Conservation (phyloP, 495 filamentous ascomycete genomes). For the Staphylotrichum longicolle region DNA sequence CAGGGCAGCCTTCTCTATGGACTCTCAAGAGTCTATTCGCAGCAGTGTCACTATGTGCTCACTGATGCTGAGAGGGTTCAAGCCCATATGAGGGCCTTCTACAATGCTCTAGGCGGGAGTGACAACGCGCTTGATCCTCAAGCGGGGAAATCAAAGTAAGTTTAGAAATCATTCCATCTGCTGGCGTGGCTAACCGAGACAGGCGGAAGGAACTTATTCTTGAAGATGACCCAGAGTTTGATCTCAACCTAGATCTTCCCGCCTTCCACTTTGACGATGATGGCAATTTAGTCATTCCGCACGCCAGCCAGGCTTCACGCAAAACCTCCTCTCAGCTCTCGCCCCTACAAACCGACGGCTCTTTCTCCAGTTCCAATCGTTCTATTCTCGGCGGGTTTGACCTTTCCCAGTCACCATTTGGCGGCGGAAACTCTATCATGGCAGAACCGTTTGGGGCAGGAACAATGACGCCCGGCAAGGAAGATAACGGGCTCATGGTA, state of each 20-base stretch:
- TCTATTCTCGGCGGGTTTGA: constrained; percentile 27
- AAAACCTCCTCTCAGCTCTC: constrained; percentile 51
- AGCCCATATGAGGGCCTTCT: constrained; percentile 63
- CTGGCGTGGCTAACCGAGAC: constrained; percentile 15
- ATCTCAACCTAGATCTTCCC: constrained; percentile 39
- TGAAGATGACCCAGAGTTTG: constrained; percentile 81
- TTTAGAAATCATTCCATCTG: background rate
- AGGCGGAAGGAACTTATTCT: constrained; percentile 80
- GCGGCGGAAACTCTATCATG: constrained; percentile 6
- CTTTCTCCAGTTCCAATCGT: constrained; percentile 20
- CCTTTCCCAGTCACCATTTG: constrained; percentile 25
- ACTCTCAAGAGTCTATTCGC: constrained; percentile 75
- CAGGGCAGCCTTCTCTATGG: constrained; percentile 90
- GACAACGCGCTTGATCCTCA: constrained; percentile 62
- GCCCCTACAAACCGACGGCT: constrained; percentile 27
- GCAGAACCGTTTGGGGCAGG: constrained; percentile 17
- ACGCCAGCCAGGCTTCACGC: constrained; percentile 37
- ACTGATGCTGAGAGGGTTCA: constrained; percentile 75
- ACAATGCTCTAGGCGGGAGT: constrained; percentile 44
- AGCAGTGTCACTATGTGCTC: constrained; percentile 84
- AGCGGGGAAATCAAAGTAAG: constrained; percentile 71
- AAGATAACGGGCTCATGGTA: constrained; percentile 22
- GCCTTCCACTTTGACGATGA: constrained; percentile 56
- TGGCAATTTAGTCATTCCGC: constrained; percentile 28
- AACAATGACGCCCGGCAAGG: constrained; percentile 27